Base-by-base conservation (phyloP, 441 rosid species). In the Corymbia citriodora region DNA sequence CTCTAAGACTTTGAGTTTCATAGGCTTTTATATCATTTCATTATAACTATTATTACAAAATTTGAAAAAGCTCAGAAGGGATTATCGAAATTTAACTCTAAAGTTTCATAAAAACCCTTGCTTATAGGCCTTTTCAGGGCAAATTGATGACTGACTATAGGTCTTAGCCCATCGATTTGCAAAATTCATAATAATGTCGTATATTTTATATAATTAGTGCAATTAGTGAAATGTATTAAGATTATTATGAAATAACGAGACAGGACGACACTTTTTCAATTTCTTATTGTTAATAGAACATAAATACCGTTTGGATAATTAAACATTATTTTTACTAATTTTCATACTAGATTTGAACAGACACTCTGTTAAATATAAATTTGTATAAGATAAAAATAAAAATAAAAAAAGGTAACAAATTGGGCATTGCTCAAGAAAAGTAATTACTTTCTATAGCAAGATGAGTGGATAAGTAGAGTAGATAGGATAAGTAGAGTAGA, bases 1-100 rank as follows among this genome's bases (percentile, higher is more conserved):
- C 7, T 63, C 0, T 2, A 0, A 59, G 0, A 59, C 11, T 2
- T 59, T 59, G 14, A 1, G 25, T 25, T 25, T 59, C 7, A 4
- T 59, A 29, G 0, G 15, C 25, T 25, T 6, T 59, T 59, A 59
- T 10, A 0, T 25, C 0, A 59, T 59, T 59, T 59, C 1, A 2
- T 59, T 59, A 10, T 2, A 25, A 25, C 0, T 0, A 0, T 14
- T 59, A 8, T 25, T 59, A 25, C 14, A 25, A 0, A 59, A 10
- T 59, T 59, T 59, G n/a, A 25, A 5, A 23, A 25, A 59, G n/a
- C 1, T 59, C 11, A 13, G 10, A 29, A 63, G 17, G 18, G 29
- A 5, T 29, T 14, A 13, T 3, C 5, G 0, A 29, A 3, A 0
- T 63, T 63, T 29, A 63, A 0, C 2, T 15, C 15, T 61, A 12